Conservation (phyloP, 2,329 filamentous ascomycete genomes). For the Aureobasidium mangrovei region DNA sequence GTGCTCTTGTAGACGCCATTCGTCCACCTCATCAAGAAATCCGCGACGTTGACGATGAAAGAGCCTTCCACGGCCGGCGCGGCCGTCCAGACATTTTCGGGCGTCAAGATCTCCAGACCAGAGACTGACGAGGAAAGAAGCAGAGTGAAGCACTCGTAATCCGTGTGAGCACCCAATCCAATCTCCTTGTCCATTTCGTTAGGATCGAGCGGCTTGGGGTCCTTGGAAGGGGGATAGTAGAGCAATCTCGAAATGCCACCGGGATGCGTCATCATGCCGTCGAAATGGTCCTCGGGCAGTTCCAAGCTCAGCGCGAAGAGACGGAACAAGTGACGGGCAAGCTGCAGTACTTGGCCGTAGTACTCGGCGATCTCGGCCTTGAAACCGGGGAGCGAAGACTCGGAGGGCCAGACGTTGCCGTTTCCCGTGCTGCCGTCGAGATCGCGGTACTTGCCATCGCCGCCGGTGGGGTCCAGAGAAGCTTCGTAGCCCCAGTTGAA, state of each 20-base stretch:
- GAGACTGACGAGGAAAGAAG: constrained; percentile 34
- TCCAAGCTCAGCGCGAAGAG: constrained; percentile 36
- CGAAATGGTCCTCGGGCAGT: constrained; percentile 34
- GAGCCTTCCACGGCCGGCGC: constrained; percentile 36
- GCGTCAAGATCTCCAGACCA: constrained; percentile 34
- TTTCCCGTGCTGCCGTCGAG: constrained; percentile 28
- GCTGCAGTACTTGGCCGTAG: constrained; percentile 28
- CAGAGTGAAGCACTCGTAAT: constrained; percentile 42
- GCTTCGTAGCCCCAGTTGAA: constrained; percentile 32
- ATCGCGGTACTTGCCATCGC: constrained; percentile 34
- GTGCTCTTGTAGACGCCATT: constrained; percentile 46
- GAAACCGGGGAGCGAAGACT: constrained; percentile 28
- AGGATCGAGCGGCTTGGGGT: constrained; percentile 12
- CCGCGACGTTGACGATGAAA: constrained; percentile 43
- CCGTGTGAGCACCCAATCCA: constrained; percentile 32
- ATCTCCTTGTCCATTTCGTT: constrained; percentile 26
- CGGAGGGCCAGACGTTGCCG: constrained; percentile 24
- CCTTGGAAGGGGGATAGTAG: constrained; percentile 33
- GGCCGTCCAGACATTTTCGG: constrained; percentile 34
- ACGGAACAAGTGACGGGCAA: constrained; percentile 32
- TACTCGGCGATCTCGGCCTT: constrained; percentile 27
- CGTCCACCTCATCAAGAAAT: constrained; percentile 34
- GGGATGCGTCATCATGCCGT: constrained; percentile 27
- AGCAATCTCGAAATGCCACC: constrained; percentile 31
- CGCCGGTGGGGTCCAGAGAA: constrained; percentile 31